Evolutionary conservation across 2,329 filamentous ascomycete species (phyloP).

Genomic region (Beauveria sp.): DNA sequence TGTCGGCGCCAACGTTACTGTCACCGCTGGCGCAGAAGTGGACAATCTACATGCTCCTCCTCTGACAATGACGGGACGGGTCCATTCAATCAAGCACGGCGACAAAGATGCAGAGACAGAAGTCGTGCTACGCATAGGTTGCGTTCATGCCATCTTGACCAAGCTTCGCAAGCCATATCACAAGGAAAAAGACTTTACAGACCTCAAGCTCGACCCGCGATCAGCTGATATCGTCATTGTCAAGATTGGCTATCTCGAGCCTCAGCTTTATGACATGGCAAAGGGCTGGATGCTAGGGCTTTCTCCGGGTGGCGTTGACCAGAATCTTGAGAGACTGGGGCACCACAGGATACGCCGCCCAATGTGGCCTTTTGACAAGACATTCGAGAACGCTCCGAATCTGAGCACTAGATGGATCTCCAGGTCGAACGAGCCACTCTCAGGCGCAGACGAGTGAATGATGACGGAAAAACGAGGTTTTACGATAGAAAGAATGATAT

Average conservation of each 20-base stretch:
- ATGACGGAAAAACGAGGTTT: too few relatives aligned
- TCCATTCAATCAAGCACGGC: slow-evolving; percentile 43
- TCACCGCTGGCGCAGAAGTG: slow-evolving; percentile 43
- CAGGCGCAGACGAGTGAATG: slow-evolving; percentile 12
- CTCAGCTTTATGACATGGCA: slow-evolving; percentile 46
- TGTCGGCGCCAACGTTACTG: slow-evolving; percentile 38
- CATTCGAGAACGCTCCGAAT: slow-evolving; percentile 15
- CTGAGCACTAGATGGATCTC: slow-evolving; percentile 17
- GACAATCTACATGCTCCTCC: slow-evolving; percentile 41
- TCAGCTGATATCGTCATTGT: slow-evolving; percentile 43
- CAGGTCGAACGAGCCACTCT: slow-evolving; percentile 15
- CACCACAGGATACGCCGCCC: slow-evolving; percentile 40
- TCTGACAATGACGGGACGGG: slow-evolving; percentile 41
- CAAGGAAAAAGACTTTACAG: slow-evolving; percentile 42
- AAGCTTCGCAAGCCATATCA: slow-evolving; percentile 47
- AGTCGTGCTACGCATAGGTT: slow-evolving; percentile 42
- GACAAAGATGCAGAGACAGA: slow-evolving; percentile 40
- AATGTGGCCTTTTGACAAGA: slow-evolving; percentile 29
- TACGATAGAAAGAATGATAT: background rate
- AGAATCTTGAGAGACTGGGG: slow-evolving; percentile 40
- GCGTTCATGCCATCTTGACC: slow-evolving; percentile 43
- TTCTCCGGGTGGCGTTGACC: slow-evolving; percentile 47
- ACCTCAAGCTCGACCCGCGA: slow-evolving; percentile 37
- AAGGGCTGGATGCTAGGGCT: slow-evolving; percentile 46
- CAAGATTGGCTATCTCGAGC: slow-evolving; percentile 50